Evolutionary conservation across 345 rosid genomes (phyloP).

Genomic region (Rubroshorea leprosula): DNA sequence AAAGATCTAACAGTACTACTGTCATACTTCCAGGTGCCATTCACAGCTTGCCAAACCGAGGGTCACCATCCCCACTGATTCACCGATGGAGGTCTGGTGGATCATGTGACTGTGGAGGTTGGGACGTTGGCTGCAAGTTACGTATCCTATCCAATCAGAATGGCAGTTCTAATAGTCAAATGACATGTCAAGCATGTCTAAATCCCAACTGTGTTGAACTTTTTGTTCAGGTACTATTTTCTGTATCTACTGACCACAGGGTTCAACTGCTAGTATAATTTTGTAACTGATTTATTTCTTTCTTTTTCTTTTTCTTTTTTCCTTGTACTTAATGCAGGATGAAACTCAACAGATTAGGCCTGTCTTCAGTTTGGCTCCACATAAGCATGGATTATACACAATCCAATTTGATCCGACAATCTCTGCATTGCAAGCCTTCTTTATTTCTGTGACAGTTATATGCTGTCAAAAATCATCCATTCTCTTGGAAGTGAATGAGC

Average conservation of each 20-base stretch:
- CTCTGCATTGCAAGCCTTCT: conserved; percentile 65
- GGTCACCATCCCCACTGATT: conserved; percentile 60
- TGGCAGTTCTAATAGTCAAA: conserved; percentile 16
- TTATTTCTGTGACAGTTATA: conserved; percentile 45
- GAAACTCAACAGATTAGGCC: conserved; percentile 30
- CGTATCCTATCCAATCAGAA: conserved; percentile 38
- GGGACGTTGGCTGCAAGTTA: conserved; percentile 88
- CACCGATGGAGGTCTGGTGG: conserved; percentile 75
- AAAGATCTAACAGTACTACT: conserved; percentile 17
- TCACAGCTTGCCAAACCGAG: conserved; percentile 62
- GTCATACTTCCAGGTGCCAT: conserved; percentile 69
- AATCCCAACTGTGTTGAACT: conserved; percentile 38
- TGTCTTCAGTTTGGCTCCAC: conserved; percentile 46
- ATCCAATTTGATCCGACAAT: conserved; percentile 57
- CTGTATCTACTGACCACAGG: conserved; percentile 1
- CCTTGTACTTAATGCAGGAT: conserved; percentile 25
- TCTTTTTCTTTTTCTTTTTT: background rate
- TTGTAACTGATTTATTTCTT: background rate
- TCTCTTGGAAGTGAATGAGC: conserved; percentile 14
- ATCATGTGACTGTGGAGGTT: conserved; percentile 89
- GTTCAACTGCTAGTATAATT: background rate
- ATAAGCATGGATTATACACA: conserved; percentile 50
- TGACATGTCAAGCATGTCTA: conserved; percentile 19
- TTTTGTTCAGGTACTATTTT: conserved; percentile 44
- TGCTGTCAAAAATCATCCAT: conserved; percentile 33